Evolutionary conservation across 768 basidiomycete species (phyloP), one percentile per base, ranked within the genome.

Genomic region (Boletus reticulatus): DNA sequence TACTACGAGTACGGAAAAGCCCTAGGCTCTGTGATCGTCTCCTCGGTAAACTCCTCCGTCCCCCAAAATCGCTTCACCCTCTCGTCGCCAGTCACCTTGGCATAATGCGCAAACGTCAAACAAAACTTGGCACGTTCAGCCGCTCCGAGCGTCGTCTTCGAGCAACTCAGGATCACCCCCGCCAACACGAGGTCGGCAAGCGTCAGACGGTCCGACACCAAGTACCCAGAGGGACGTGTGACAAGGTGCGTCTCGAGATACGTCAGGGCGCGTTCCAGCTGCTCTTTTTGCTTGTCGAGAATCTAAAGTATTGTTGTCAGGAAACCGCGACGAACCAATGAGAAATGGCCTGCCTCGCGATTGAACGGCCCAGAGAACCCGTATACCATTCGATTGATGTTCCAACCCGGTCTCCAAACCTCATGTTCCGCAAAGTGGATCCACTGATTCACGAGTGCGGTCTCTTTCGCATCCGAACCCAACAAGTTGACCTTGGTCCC

Each of bases 171-270:
- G 16, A 36, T 24, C 22, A 32, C 19, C 6, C 52, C 49, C 0
- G 55, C 62, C 19, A 69, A 11, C 8, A 61, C 6, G 19, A 62
- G 31, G 41, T 66, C 67, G 2, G 64, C 62, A 6, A 68, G 61
- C 4, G 61, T 59, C 17, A 67, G 22, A 7, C 46, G 44, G 31
- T 61, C 54, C 10, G 34, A 29, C 6, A 62, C 60, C 36, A 68
- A 22, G 41, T 62, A 60, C 1, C 53, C 63, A 4, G 63, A 65
- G 0, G 56, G 8, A 34, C 58, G 34, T 1, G 44, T 24, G 11
- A 32, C 38, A 17, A 68, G 59, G 34, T 55, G 19, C 3, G 53
- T 22, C 43, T 68, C 67, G 8, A 67, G 55, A 31, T 56, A 36
- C 1, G 16, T 36, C 11, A 66, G 36, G 0, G 57, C 54, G 4